phyloP scores from a whole-genome alignment of 2,329 filamentous ascomycete genomes.

The Ascochyta koolunga region DNA sequence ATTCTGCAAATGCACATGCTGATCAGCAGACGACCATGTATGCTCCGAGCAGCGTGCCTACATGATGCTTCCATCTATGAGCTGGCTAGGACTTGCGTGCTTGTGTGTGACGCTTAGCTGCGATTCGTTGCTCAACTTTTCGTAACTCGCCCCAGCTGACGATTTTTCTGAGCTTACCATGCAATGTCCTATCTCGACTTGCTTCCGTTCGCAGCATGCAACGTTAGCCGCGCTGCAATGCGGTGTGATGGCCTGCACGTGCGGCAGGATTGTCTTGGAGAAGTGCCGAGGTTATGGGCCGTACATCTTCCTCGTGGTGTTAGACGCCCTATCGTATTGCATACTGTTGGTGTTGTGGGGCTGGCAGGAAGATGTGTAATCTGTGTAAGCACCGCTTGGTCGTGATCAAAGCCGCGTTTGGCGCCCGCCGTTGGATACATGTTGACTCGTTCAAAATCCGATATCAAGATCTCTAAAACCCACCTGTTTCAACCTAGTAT shows the following conservation, averaged over 20 bases:
- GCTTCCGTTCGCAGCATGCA: not conserved
- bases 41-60: conserved; percentile 1
- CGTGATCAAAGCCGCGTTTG: not conserved
- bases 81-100: conserved; percentile 5
- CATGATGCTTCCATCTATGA: conserved; percentile 1
- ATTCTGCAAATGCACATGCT: not conserved
- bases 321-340: not conserved
- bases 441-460: too few relatives aligned
- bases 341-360: not conserved
- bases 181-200: conserved; percentile 1
- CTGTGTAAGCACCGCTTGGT: not conserved
- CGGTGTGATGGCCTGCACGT: conserved; percentile 21
- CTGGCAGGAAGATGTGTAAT: not conserved
- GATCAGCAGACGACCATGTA: not conserved
- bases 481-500: too few relatives aligned
- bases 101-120: not conserved
- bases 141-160: conserved; percentile 6
- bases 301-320: not conserved
- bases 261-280: conserved; percentile 15
- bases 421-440: not conserved
- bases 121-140: conserved; percentile 19
- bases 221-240: conserved; percentile 12
- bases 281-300: not conserved
- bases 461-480: too few relatives aligned
- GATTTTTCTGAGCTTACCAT: conserved; percentile 11